phyloP scores from a whole-genome alignment of 148 eudicot genomes.

The Mesembryanthemum crystallinum region DNA sequence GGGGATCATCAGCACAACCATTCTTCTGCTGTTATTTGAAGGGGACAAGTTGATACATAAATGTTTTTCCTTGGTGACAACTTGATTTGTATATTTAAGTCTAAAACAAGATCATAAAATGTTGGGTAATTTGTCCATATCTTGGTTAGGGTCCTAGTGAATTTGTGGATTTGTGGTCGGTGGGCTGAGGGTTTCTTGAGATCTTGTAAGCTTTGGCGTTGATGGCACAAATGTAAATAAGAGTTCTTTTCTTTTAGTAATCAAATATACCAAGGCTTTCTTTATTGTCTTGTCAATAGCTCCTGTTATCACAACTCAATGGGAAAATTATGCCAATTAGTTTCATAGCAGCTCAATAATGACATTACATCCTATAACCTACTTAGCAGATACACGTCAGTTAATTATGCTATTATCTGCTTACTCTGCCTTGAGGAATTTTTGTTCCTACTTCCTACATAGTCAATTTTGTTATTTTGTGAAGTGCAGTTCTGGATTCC shows the following conservation, averaged over 20 bases:
- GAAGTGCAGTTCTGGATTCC: background rate
- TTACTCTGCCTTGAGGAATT: background rate
- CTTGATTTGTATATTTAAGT: constrained; percentile 25
- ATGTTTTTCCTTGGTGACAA: constrained; percentile 3
- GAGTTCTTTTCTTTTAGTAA: background rate
- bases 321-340: background rate
- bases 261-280: constrained; percentile 6
- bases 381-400: background rate
- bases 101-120: constrained; percentile 13
- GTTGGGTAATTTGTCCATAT: background rate
- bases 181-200: background rate
- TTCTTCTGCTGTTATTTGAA: constrained; percentile 36
- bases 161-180: constrained; percentile 1
- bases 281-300: background rate
- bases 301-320: background rate
- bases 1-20: constrained; percentile 48
- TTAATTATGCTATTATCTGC: background rate
- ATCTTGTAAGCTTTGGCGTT: background rate
- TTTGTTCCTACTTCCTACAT: background rate
- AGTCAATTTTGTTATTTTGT: background rate
- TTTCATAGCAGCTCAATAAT: background rate
- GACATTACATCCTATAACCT: background rate
- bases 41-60: constrained; percentile 11
- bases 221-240: constrained; percentile 16
- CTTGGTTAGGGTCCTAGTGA: constrained; percentile 10